Conservation (phyloP, 805 yeast genomes). For the Yamadazyma scolyti region DNA sequence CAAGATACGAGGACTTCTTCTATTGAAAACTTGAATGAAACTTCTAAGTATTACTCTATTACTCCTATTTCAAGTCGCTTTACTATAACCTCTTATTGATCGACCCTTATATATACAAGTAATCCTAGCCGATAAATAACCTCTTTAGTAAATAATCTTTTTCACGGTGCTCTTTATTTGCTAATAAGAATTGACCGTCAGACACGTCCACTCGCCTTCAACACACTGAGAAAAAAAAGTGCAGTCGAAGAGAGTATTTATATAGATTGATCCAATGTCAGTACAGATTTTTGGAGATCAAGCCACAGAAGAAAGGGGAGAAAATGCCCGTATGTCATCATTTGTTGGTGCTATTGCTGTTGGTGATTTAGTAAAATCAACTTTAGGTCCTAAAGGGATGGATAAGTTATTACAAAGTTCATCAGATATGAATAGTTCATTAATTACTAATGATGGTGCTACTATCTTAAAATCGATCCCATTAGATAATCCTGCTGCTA, state of each 20-base stretch:
- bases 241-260: too few species aligned
- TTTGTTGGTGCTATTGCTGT: conserved; percentile 99
- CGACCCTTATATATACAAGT: too few species aligned
- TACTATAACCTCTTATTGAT: too few species aligned
- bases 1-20: too few species aligned
- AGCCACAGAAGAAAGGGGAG: conserved; percentile 96
- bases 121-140: too few species aligned
- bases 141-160: too few species aligned
- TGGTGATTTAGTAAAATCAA: conserved; percentile 91
- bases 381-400: conserved; percentile 99
- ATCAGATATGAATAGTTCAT: conserved; percentile 60
- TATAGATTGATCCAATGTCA: conserved; percentile 50
- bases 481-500: conserved; percentile 96
- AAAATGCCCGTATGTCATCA: conserved; percentile 95
- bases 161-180: conserved; percentile 5
- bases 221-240: neutral
- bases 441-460: conserved; percentile 98
- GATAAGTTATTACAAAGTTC: conserved; percentile 91
- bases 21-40: too few species aligned
- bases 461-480: conserved; percentile 93
- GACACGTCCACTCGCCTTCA: conserved; percentile 9
- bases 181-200: conserved; percentile 7
- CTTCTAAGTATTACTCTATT: too few species aligned
- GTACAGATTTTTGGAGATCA: conserved; percentile 96
- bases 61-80: too few species aligned